Base-by-base conservation (phyloP, 768 basidiomycete species). In the Symmetrospora coprosmae region DNA sequence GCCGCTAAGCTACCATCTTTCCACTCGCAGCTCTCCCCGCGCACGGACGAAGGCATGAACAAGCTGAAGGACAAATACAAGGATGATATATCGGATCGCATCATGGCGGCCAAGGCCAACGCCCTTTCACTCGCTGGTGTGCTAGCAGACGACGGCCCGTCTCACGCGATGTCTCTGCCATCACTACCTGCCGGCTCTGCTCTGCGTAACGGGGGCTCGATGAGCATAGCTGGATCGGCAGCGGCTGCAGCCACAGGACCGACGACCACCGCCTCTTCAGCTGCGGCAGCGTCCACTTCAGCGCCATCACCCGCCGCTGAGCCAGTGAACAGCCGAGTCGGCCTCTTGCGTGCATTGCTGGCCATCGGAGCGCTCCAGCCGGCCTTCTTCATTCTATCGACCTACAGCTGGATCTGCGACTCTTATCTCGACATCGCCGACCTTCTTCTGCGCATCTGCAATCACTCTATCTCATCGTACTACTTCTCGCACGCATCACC, bases 81-180 rank as follows among this genome's bases (percentile, higher is more conserved):
- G 19, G 76, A 76, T 2, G 78, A 79, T 50, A 78, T 86, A 16
- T 75, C 82, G 21, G 70, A 78, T 50, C 82, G 86, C 45, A 75
- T 79, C 14, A 81, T 76, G 2, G 82, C 85, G 6, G 69, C 68
- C 2, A 60, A 63, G 7, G 59, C 53, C 14, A 90, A 82, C 65
- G 82, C 84, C 51, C 76, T 92, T 28, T 85, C 88, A 0, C 81
- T 86, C 79, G 88, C 89, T 33, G 87, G 84, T 1, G 84, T 88
- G 2, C 74, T 92, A 7, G 11, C 23, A 21, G 55, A 43, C 52
- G 52, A 48, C n/a, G 25, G 53, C 48, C 21, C 51, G 27, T 38
- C 28, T 38, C 19, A 4, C 2, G 23, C 35, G 4, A 11, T 8
- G 11, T 13, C 13, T 23, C n/a, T n/a, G n/a, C n/a, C n/a, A n/a